Conservation (phyloP, 352 stramenopile species). For the Phytophthora idaei region DNA sequence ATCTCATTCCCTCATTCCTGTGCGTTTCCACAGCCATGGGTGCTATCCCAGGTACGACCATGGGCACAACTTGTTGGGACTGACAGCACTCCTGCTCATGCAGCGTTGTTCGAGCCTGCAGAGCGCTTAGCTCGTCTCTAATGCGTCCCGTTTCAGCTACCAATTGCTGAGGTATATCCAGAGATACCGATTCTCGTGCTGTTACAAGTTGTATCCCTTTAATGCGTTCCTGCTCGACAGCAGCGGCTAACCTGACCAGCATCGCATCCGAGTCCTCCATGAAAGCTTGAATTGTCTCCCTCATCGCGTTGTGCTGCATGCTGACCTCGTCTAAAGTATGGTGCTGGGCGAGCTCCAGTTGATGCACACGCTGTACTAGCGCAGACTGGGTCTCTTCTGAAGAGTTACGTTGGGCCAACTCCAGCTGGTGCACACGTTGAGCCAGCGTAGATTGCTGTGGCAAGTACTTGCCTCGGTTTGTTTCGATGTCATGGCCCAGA, state of each 20-base stretch:
- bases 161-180: slow-evolving; percentile 11
- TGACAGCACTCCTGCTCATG: slow-evolving; percentile 15
- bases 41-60: slow-evolving; percentile 1
- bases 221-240: slow-evolving; percentile 24
- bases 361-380: slow-evolving; percentile 34
- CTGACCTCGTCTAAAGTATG: slow-evolving; percentile 19
- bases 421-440: slow-evolving; percentile 38
- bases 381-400: slow-evolving; percentile 16
- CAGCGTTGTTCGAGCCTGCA: slow-evolving; percentile 9
- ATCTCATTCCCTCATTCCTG: slow-evolving; percentile 5
- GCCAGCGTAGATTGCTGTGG: slow-evolving; percentile 21
- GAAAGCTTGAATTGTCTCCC: slow-evolving; percentile 38
- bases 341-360: slow-evolving; percentile 35
- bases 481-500: slow-evolving; percentile 39
- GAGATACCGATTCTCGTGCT: slow-evolving; percentile 6
- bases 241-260: slow-evolving; percentile 22
- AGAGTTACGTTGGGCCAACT: slow-evolving; percentile 21
- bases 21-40: background rate
- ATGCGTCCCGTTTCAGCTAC: background rate
- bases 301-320: slow-evolving; percentile 33
- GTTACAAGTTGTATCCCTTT: slow-evolving; percentile 14
- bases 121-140: slow-evolving; percentile 14
- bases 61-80: background rate
- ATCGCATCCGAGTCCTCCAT: slow-evolving; percentile 40
- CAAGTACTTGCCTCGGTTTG: slow-evolving; percentile 34